These are phyloP conservation scores for Rhytidhysteron rufulum DNA, from an alignment of 2,329 filamentous ascomycete genomes.

Conservation along the genomic window DNA sequence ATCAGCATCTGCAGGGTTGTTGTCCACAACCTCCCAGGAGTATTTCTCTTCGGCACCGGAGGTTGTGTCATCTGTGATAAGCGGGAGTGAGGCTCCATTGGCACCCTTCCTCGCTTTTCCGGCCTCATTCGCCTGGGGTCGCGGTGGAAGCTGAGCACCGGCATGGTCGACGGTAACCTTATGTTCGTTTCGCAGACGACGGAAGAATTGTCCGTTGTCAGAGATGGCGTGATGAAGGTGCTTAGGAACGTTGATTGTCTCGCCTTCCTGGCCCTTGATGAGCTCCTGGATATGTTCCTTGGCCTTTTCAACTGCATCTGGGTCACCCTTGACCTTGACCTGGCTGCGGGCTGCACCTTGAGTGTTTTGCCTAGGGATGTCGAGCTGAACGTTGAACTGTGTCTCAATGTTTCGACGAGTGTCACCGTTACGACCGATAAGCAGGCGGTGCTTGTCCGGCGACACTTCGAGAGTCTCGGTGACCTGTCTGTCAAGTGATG, in stretches of 20 bases:
- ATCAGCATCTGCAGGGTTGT: constrained; percentile 45
- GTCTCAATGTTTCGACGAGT: constrained; percentile 79
- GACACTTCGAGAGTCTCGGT: constrained; percentile 77
- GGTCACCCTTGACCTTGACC: constrained; percentile 79
- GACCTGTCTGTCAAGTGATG: constrained; percentile 79
- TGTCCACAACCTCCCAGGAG: constrained; percentile 79
- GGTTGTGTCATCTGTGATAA: constrained; percentile 77
- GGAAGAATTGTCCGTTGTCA: constrained; percentile 92
- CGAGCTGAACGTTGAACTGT: constrained; percentile 80
- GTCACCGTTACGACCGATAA: constrained; percentile 91
- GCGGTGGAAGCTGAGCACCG: constrained; percentile 71
- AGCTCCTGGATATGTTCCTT: constrained; percentile 79
- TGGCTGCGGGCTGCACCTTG: constrained; percentile 72
- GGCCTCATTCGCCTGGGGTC: constrained; percentile 53
- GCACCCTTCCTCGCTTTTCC: constrained; percentile 47
- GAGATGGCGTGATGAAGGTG: constrained; percentile 79
- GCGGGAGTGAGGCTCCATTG: constrained; percentile 66
- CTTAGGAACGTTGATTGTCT: constrained; percentile 79
- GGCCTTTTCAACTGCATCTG: constrained; percentile 75
- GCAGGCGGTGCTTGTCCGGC: constrained; percentile 79
- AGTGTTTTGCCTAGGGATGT: constrained; percentile 75
- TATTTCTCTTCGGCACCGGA: constrained; percentile 60
- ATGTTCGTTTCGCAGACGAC: constrained; percentile 77
- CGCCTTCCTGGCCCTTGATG: constrained; percentile 81
- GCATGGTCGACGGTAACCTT: constrained; percentile 90